These are phyloP conservation scores for Botrytis galanthina DNA, from an alignment of 2,329 filamentous ascomycete species.

Conservation along the genomic window DNA sequence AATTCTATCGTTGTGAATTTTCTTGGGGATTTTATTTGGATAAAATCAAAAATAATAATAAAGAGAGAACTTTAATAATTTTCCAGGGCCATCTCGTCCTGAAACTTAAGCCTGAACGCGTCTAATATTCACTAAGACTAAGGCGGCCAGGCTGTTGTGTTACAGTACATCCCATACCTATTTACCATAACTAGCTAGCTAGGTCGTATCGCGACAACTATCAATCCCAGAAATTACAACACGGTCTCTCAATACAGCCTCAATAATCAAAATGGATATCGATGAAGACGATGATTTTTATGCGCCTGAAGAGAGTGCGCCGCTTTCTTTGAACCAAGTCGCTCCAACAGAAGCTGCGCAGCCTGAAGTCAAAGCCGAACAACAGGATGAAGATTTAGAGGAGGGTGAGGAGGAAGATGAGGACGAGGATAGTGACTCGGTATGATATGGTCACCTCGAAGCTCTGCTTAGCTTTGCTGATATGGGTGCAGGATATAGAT, in stretches of 20 bases:
- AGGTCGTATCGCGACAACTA: slow-evolving; percentile 2
- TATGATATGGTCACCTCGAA: slow-evolving; percentile 42
- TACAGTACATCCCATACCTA: neutral
- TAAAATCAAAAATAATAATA: neutral
- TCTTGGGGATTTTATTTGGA: neutral
- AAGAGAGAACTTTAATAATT: neutral
- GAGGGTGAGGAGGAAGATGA: slow-evolving; percentile 64
- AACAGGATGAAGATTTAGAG: slow-evolving; percentile 54
- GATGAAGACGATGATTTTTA: slow-evolving; percentile 70
- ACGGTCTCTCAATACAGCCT: slow-evolving; percentile 11
- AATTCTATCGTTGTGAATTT: neutral
- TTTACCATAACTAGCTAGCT: neutral
- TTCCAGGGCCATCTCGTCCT: neutral
- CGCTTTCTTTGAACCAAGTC: slow-evolving; percentile 26
- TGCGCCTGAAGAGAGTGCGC: slow-evolving; percentile 55
- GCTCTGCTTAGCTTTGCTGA: slow-evolving; percentile 22
- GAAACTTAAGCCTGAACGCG: slow-evolving; percentile 6
- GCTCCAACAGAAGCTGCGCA: slow-evolving; percentile 32
- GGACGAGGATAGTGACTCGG: slow-evolving; percentile 54
- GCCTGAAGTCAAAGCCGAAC: slow-evolving; percentile 38
- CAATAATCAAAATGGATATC: slow-evolving; percentile 54
- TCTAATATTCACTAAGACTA: slow-evolving; percentile 14
- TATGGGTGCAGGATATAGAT: slow-evolving; percentile 55
- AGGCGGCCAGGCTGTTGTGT: neutral
- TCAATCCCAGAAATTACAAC: slow-evolving; percentile 4